Conservation (phyloP, 2,329 filamentous ascomycete genomes). For the Ophiostoma himal-ulmi region DNA sequence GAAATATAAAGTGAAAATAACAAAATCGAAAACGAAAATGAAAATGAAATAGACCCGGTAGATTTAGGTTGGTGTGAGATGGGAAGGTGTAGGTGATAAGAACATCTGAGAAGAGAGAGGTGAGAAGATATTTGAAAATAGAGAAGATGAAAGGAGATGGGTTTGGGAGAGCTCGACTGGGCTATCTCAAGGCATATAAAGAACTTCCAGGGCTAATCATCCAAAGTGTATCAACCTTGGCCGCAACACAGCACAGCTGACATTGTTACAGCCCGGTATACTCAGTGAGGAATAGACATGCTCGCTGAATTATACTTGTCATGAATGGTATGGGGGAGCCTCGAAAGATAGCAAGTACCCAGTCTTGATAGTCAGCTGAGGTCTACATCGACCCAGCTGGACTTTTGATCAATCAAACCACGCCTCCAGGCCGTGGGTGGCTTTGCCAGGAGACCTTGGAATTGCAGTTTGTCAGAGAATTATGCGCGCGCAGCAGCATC, state of each 20-base stretch:
- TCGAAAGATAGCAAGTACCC: neutral
- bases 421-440: constrained; percentile 9
- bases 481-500: constrained; percentile 28
- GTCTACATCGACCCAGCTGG: constrained; percentile 7
- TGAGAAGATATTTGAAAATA: neutral
- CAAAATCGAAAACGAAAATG: neutral
- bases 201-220: neutral
- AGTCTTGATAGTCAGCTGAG: neutral
- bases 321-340: neutral
- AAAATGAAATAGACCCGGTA: neutral
- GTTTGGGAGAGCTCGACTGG: neutral
- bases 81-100: neutral
- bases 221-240: constrained; percentile 4
- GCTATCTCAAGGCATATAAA: neutral
- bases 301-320: neutral
- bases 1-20: constrained; percentile 4
- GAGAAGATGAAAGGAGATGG: neutral
- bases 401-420: constrained; percentile 6
- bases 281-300: neutral
- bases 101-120: neutral
- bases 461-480: constrained; percentile 5
- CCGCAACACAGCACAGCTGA: constrained; percentile 25
- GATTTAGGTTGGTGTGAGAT: neutral
- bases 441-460: constrained; percentile 3
- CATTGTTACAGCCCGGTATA: constrained; percentile 17